Conservation (phyloP, 179 eudicot genomes). For the Carnegiea gigantea region DNA sequence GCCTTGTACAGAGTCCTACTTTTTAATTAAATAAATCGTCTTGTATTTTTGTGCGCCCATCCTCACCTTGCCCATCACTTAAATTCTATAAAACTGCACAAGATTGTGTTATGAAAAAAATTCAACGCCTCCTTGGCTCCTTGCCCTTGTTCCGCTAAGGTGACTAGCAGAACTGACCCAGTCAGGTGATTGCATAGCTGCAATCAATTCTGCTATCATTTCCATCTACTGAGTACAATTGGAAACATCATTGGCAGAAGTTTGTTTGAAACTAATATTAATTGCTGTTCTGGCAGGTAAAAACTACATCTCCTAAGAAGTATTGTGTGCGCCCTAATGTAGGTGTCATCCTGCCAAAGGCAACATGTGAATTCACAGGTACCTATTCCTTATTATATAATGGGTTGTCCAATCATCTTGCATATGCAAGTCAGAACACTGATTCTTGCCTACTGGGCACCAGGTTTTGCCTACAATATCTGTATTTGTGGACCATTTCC, state of each 20-base stretch:
- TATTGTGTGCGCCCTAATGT: constrained; percentile 81
- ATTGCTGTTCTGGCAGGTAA: constrained; percentile 56
- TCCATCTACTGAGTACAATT: background rate
- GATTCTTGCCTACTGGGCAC: background rate
- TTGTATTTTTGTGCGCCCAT: background rate
- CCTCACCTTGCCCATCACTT: background rate
- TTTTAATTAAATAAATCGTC: background rate
- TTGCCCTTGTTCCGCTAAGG: background rate
- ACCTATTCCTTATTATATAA: constrained; percentile 1
- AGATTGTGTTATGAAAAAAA: background rate
- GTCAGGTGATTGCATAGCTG: background rate
- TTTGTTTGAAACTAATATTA: background rate
- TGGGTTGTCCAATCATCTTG: constrained; percentile 8
- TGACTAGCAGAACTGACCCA: background rate
- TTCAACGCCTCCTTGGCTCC: background rate
- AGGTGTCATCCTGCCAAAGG: constrained; percentile 68
- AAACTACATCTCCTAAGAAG: constrained; percentile 90
- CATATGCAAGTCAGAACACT: background rate
- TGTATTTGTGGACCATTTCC: background rate
- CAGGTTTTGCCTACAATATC: background rate
- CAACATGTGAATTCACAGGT: constrained; percentile 71
- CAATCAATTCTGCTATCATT: background rate
- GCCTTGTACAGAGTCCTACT: background rate
- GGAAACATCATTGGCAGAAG: background rate
- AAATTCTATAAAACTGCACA: background rate